These are phyloP conservation scores for Trametes villosa DNA, from an alignment of 768 basidiomycete genomes.

Conservation along the genomic window DNA sequence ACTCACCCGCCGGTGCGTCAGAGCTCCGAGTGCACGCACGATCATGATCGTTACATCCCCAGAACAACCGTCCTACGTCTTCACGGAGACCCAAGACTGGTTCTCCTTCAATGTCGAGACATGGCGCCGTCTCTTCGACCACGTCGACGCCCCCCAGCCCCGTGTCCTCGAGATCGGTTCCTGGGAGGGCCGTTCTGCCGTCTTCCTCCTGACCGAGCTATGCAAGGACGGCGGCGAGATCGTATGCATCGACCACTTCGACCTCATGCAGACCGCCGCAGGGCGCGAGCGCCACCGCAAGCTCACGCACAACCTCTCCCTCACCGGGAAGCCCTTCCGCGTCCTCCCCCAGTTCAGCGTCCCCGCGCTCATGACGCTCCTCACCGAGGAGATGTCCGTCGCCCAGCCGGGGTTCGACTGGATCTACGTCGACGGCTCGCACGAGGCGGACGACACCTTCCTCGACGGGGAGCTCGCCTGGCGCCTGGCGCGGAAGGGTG, in stretches of 20 bases:
- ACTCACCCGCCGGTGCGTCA: not conserved
- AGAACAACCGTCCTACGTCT: slow-evolving; percentile 29
- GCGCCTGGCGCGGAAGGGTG: slow-evolving; percentile 55
- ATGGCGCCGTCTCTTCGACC: slow-evolving; percentile 49
- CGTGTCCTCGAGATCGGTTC: slow-evolving; percentile 61
- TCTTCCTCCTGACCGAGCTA: slow-evolving; percentile 55
- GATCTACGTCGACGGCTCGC: slow-evolving; percentile 63
- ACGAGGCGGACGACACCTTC: slow-evolving; percentile 61
- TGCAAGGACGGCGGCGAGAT: slow-evolving; percentile 49
- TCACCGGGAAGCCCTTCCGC: slow-evolving; percentile 49
- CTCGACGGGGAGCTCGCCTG: slow-evolving; percentile 64
- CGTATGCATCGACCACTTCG: slow-evolving; percentile 63
- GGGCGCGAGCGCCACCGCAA: slow-evolving; percentile 50
- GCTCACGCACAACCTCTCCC: slow-evolving; percentile 50
- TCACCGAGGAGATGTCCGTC: slow-evolving; percentile 48
- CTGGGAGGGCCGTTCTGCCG: slow-evolving; percentile 67
- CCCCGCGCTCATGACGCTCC: slow-evolving; percentile 51
- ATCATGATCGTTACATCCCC: too few species aligned
- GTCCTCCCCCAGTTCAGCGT: slow-evolving; percentile 57
- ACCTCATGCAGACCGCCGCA: slow-evolving; percentile 51
- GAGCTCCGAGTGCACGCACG: too few species aligned
- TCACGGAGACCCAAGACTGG: slow-evolving; percentile 62
- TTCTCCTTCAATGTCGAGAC: slow-evolving; percentile 48
- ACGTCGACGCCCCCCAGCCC: slow-evolving; percentile 43
- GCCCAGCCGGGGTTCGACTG: slow-evolving; percentile 54